Evolutionary conservation across 192 early-diverging fungal species (phyloP).

Genomic region (Mortierella claussenii): DNA sequence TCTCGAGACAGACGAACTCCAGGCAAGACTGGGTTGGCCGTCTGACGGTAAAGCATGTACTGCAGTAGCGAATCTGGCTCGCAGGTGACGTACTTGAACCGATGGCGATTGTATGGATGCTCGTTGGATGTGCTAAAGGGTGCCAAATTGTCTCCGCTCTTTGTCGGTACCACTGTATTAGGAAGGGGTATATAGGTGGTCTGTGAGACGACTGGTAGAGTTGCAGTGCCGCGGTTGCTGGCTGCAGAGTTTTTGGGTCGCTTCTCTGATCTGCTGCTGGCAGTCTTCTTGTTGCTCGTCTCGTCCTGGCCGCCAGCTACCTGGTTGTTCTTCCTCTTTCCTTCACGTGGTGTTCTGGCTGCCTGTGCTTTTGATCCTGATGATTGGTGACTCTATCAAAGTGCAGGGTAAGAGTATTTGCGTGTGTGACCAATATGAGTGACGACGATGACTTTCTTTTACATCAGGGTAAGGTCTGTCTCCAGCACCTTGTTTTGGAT

Average conservation of each 20-base stretch:
- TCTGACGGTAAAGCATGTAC: conserved; percentile 60
- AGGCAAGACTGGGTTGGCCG: conserved; percentile 51
- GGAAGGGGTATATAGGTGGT: conserved; percentile 47
- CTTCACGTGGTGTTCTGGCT: conserved; percentile 28
- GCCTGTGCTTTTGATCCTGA: conserved; percentile 48
- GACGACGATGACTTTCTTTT: too few relatives aligned
- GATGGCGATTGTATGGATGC: conserved; percentile 67
- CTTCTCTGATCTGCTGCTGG: conserved; percentile 23
- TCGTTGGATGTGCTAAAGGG: conserved; percentile 57
- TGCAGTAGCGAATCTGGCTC: conserved; percentile 59
- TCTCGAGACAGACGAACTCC: conserved; percentile 61
- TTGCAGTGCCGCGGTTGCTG: conserved; percentile 14
- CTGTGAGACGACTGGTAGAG: conserved; percentile 11
- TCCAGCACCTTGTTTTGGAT: too few relatives aligned
- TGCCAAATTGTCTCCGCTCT: conserved; percentile 31
- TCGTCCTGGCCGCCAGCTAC: conserved; percentile 28
- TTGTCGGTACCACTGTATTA: conserved; percentile 35
- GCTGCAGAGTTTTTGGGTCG: conserved; percentile 8
- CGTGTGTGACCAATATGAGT: too few relatives aligned
- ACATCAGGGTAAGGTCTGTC: too few relatives aligned
- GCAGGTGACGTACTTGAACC: conserved; percentile 71
- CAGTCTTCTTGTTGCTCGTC: conserved; percentile 11
- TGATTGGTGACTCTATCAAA: conserved; percentile 33
- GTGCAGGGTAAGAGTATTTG: not conserved
- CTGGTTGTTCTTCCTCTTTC: conserved; percentile 28